Evolutionary conservation across 805 yeast genomes (phyloP), one percentile per base, ranked within the genome.

Genomic region (Metschnikowia cubensis): DNA sequence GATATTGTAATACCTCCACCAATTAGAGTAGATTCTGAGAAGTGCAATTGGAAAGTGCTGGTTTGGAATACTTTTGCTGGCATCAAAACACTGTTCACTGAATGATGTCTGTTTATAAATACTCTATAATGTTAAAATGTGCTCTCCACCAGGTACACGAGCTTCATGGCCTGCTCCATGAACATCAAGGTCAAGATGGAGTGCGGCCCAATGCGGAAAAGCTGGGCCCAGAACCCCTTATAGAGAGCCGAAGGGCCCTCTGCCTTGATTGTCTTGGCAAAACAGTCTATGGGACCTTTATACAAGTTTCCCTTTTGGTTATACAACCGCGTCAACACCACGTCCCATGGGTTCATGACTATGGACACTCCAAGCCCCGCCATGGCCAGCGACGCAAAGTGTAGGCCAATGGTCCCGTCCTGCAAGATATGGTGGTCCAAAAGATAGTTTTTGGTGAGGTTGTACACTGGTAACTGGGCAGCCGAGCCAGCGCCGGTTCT

Each of bases 341-440:
- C 98, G 68, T 94, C 99, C 82, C 96, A 90, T 14, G 99, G 98
- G 66, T 91, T 94, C 97, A 94, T 92, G 32, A 89, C 96, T 18
- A 91, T 75, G 46, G 95, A 91, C 32, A 94, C 98, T 59, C 96
- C 97, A 37, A 90, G 65, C 41, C 99, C 99, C 6, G 97, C 84
- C 55, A 79, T 71, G 1, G 91, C 82, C 39, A 90, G 81, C 1
- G 96, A 81, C 10, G 78, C 62, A 54, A 92, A 75, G 66, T 90
- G 96, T 52, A 87, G 71, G 2, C 76, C 74, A 20, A 73, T 51
- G 1, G 91, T 77, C 32, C 91, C 89, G 37, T 85, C 86, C 4
- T 67, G 65, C 50, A 84, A 73, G 15, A 84, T 34, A 29, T 80
- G 73, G 59, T 82, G 65, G 17, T 76, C 73, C 42, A 81, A 70